phyloP scores from a whole-genome alignment of 2,329 filamentous ascomycete genomes.

The Byssoonygena ceratinophila region DNA sequence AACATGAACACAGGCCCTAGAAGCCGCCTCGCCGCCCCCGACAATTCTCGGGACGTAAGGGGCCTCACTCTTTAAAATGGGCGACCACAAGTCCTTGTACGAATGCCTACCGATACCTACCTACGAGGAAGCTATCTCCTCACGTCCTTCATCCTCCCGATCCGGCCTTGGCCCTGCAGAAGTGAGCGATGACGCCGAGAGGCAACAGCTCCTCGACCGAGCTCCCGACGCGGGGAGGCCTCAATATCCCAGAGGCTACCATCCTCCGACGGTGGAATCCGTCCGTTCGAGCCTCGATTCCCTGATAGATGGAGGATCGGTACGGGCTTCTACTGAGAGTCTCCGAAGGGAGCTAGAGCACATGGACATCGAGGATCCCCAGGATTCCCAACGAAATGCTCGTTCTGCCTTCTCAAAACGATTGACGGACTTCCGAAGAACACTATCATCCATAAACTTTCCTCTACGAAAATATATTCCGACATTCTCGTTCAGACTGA shows the following conservation, averaged over 20 bases:
- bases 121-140: conserved; percentile 69
- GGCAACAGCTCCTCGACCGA: conserved; percentile 60
- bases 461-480: conserved; percentile 40
- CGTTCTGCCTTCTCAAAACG: conserved; percentile 44
- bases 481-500: conserved; percentile 32
- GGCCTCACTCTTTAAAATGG: conserved; percentile 25
- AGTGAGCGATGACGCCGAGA: conserved; percentile 60
- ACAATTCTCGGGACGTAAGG: conserved; percentile 4
- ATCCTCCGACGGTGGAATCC: conserved; percentile 72
- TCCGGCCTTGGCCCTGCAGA: conserved; percentile 45
- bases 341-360: conserved; percentile 77
- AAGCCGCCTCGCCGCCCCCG: conserved; percentile 21
- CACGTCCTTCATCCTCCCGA: conserved; percentile 43
- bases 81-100: conserved; percentile 48
- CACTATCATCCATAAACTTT: conserved; percentile 48
- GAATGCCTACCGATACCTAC: conserved; percentile 63
- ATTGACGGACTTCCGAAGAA: conserved; percentile 46
- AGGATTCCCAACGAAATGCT: conserved; percentile 21
- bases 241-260: conserved; percentile 43
- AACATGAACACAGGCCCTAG: conserved; percentile 11
- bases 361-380: conserved; percentile 70
- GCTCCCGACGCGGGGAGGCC: conserved; percentile 34
- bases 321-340: conserved; percentile 48
- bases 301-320: conserved; percentile 44
- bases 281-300: conserved; percentile 53